phyloP scores from a whole-genome alignment of 257 asterid species.

The Solanum sejunctum region DNA sequence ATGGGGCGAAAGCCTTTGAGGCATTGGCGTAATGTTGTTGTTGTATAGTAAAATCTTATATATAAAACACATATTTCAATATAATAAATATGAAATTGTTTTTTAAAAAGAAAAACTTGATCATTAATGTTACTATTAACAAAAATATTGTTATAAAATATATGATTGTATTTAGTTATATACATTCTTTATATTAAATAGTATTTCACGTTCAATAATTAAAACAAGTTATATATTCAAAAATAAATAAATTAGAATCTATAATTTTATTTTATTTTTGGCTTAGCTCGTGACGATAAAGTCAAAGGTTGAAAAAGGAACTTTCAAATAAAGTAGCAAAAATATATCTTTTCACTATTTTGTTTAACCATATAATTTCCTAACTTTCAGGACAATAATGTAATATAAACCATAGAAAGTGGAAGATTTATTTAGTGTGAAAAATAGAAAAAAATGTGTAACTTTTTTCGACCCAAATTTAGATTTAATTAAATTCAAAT shows the following conservation, averaged over 20 bases:
- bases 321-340: background rate
- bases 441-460: background rate
- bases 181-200: too few species aligned
- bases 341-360: background rate
- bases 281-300: background rate
- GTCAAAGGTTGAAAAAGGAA: background rate
- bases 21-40: too few species aligned
- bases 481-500: too few species aligned
- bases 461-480: too few species aligned
- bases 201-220: too few species aligned
- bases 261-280: background rate
- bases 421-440: background rate
- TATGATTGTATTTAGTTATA: rapidly evolving
- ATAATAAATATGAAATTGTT: background rate
- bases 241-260: background rate
- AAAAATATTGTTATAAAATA: background rate
- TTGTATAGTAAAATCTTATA: background rate
- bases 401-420: background rate
- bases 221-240: too few species aligned
- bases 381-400: background rate
- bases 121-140: too few species aligned
- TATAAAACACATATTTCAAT: rapidly evolving
- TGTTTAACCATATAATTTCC: background rate
- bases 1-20: too few species aligned
- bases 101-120: too few species aligned